A percentile compares a stretch with the other conserved stretches of the same genome.
These are phyloP conservation scores for Fusarium sp. DNA, from an alignment of 2,329 filamentous ascomycete genomes.

Conservation along the genomic window DNA sequence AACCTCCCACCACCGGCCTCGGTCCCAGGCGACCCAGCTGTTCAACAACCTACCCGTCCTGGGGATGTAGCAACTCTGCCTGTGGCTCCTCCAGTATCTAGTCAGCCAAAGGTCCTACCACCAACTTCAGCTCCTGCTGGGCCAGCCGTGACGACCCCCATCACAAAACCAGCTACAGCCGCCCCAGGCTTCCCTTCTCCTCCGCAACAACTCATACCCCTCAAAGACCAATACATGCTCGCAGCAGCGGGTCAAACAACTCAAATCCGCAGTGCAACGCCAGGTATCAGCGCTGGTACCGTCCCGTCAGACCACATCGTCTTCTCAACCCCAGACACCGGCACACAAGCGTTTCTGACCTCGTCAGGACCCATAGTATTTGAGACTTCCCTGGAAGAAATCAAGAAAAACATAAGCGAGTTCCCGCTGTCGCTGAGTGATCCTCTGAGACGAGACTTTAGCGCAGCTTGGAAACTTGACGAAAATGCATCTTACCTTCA, in stretches of 20 bases:
- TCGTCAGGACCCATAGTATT: neutral
- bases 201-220: fast-evolving
- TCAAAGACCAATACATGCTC: neutral
- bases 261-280: neutral
- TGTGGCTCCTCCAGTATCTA: neutral
- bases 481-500: neutral
- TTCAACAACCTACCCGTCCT: neutral
- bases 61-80: neutral
- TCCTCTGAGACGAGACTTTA: neutral
- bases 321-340: neutral
- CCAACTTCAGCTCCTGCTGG: neutral
- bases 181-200: fast-evolving
- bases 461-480: neutral
- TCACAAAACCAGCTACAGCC: neutral
- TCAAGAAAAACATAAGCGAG: neutral
- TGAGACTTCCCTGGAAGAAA: neutral
- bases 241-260: neutral
- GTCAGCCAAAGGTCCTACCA: neutral
- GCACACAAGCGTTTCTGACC: neutral
- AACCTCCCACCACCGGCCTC: neutral
- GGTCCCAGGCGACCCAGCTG: fast-evolving
- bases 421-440: fast-evolving
- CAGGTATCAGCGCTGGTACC: neutral
- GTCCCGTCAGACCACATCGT: neutral
- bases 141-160: fast-evolving